Base-by-base conservation (phyloP, 1,284 basidiomycete genomes). In the Sporisorium sorghi region DNA sequence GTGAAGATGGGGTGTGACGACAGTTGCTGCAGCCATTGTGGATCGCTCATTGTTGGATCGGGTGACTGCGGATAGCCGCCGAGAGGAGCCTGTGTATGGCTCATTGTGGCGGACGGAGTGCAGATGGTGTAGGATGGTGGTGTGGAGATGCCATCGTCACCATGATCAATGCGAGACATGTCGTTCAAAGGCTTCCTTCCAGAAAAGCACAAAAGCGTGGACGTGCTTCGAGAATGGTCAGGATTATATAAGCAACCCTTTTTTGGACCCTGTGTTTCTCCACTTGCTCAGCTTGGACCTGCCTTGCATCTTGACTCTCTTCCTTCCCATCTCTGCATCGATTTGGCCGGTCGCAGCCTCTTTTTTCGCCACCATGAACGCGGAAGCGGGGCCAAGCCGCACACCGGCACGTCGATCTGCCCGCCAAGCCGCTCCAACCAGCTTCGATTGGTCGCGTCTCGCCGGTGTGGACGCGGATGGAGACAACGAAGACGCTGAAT, bases 1-100 rank as follows among this genome's bases (percentile, higher is more conserved):
- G 39, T 51, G 46, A 77, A 77, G 58, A 77, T 68, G 33, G 71
- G 61, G 47, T 77, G 75, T 19, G 44, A 44, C 14, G 72, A 53
- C 32, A 77, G 68, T 28, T 61, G 57, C 39, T 71, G 60, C 24
- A 77, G 56, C 75, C 75, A 77, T 39, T 67, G 59, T 23, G 71
- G 58, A 52, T 77, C 75, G 59, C 32, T 52, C 24, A 68, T 37
- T 1, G 71, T 68, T 3, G 67, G 75, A 60, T 77, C 75, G 5
- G 75, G 71, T 24, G 75, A 73, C 32, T 70, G 75, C 23, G 71
- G 67, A 32, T 60, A 73, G 49, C 57, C 49, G 4, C 55, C 57
- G 0, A 55, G 3, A 5, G 58, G 46, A 39, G 51, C 42, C 30
- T 50, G 56, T 11, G 50, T 15, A 1, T 65, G 44, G 54, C 56